These are phyloP conservation scores for Thielaviopsis musarum DNA, from an alignment of 2,329 filamentous ascomycete species.

Conservation along the genomic window DNA sequence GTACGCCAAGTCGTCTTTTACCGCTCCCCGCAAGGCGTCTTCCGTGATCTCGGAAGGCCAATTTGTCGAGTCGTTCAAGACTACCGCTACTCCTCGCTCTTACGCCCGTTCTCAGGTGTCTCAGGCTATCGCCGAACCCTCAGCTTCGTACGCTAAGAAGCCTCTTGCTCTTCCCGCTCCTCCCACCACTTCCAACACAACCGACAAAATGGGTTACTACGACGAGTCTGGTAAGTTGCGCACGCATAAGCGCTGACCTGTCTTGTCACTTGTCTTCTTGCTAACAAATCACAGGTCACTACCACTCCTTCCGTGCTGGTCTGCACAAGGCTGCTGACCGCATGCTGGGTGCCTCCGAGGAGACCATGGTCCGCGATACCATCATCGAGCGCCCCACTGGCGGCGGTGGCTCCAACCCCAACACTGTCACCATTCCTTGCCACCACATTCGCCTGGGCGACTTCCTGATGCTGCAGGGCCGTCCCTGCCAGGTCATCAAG, in stretches of 20 bases:
- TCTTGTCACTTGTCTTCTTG: too few relatives aligned
- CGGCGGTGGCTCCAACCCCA: slow-evolving; percentile 30
- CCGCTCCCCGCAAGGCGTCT: slow-evolving; percentile 5
- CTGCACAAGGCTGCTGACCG: slow-evolving; percentile 41
- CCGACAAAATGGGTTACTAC: slow-evolving; percentile 45
- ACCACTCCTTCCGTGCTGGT: slow-evolving; percentile 41
- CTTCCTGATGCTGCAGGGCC: slow-evolving; percentile 95
- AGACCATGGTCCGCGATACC: slow-evolving; percentile 30
- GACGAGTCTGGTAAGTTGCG: slow-evolving; percentile 42
- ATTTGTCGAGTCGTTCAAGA: slow-evolving; percentile 15
- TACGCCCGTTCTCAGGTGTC: slow-evolving; percentile 10
- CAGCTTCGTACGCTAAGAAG: slow-evolving; percentile 8
- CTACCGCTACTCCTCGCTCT: slow-evolving; percentile 18
- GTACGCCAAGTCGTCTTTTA: background rate
- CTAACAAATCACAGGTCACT: slow-evolving; percentile 33
- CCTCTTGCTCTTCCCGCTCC: slow-evolving; percentile 15
- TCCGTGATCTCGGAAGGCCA: slow-evolving; percentile 13
- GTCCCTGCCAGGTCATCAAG: slow-evolving; percentile 98
- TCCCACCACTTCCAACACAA: slow-evolving; percentile 16
- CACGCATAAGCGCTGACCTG: too few relatives aligned
- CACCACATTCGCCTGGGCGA: slow-evolving; percentile 99
- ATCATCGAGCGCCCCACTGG: slow-evolving; percentile 18
- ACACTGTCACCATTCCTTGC: slow-evolving; percentile 96
- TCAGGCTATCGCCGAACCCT: slow-evolving; percentile 9
- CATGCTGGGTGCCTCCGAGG: slow-evolving; percentile 29